Evolutionary conservation across 257 asterid genomes (phyloP), one percentile per base, ranked within the genome.

Genomic region (Solanum pimpinellifolium): DNA sequence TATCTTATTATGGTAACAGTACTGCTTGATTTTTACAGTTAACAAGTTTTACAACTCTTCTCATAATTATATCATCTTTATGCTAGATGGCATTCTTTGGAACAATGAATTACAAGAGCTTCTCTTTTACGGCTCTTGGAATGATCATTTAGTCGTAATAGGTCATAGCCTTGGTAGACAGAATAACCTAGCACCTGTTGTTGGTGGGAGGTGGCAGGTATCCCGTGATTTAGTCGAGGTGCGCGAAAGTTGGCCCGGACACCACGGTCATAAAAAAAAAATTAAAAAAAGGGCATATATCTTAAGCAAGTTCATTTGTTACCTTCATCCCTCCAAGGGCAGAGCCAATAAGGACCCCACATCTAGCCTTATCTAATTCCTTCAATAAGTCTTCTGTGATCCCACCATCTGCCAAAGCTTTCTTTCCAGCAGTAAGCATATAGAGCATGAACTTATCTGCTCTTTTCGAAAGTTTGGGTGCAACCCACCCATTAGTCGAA

Each of bases 261-360:
- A 52, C 23, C 62, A 52, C 23, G 10, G 62, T 52, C 62, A 52
- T 52, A 16, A 52, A 52, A 16, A 46, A 49, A 49, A 49, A 15
- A 44, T n/a, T 25, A 5, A 16, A 52, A 49, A 73, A 74, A 37
- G 11, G 49, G 21, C 56, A 75, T 39, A 11, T 41, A 41, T 75
- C 83, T 75, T 23, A 41, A 41, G 83, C 56, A 75, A 75, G 23
- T 76, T 41, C 20, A 41, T 41, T 41, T 23, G 35, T 76, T 86
- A 92, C 93, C 93, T 89, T 88, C 89, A 92, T 84, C 41, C 94
- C 92, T 37, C 94, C 94, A 47, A 91, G 90, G 62, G 93, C 90
- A 41, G 94, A 92, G 15, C 94, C 94, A 81, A 92, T 91, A 42
- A 92, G 56, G 49, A 92, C 86, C 11, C 94, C 94, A 21, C 93